Conservation (phyloP, 2,329 filamentous ascomycete species). For the Simplicillium sp. region DNA sequence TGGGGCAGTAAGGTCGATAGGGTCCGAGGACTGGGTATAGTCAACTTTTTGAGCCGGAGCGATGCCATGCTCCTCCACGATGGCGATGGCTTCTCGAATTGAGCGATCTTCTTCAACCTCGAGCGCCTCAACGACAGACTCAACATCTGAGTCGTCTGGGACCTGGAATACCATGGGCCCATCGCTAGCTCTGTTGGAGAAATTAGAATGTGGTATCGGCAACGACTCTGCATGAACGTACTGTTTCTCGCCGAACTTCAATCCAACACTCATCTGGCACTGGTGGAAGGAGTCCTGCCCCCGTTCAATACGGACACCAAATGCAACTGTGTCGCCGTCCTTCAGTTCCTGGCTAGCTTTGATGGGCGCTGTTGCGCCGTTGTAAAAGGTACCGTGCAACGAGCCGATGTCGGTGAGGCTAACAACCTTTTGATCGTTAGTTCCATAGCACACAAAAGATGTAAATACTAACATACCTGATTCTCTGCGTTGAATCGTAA, state of each 20-base stretch:
- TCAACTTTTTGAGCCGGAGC: not conserved
- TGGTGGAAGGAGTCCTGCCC: no score
- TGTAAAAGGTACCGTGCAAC: constrained; percentile 43
- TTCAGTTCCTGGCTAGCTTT: constrained; percentile 10
- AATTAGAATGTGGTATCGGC: constrained; percentile 9
- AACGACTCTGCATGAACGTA: constrained; percentile 16
- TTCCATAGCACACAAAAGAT: not conserved
- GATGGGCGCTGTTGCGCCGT: constrained; percentile 16
- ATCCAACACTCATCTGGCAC: no score
- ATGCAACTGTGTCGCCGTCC: constrained; percentile 22
- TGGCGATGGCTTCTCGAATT: not conserved
- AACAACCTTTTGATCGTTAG: constrained; percentile 29
- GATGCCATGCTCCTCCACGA: not conserved
- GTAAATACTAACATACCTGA: constrained; percentile 28
- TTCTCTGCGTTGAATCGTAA: constrained; percentile 32
- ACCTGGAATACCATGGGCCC: constrained; percentile 26
- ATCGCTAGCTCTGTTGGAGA: constrained; percentile 11
- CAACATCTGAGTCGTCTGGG: constrained; percentile 29
- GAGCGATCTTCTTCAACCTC: constrained; percentile 11
- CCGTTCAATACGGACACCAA: constrained; percentile 20
- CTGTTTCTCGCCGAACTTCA: constrained; percentile 8
- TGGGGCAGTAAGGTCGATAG: constrained; percentile 2
- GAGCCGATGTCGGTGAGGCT: constrained; percentile 36
- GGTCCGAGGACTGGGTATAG: constrained; percentile 1
- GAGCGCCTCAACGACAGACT: constrained; percentile 17